A percentile compares a stretch with the other conserved stretches of the same genome.
Conservation (phyloP, 1,284 basidiomycete genomes). For the Amanita bisporigera region DNA sequence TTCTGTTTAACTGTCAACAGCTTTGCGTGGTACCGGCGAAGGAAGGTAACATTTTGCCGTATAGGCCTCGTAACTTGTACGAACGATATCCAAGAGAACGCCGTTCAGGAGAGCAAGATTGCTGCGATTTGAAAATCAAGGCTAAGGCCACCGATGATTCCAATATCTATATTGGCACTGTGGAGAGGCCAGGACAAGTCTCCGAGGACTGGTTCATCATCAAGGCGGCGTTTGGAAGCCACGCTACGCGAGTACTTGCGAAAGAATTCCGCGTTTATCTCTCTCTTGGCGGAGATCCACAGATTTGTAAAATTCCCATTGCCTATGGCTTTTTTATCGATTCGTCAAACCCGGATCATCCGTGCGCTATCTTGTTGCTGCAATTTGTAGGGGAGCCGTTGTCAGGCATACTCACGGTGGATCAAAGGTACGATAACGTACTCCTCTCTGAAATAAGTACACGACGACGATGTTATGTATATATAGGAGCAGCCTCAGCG, state of each 20-base stretch:
- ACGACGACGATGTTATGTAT: background rate
- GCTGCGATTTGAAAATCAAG: background rate
- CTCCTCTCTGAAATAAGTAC: background rate
- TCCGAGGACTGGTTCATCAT: background rate
- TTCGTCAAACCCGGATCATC: background rate
- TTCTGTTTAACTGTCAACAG: background rate
- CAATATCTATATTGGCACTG: background rate
- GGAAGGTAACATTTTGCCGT: background rate
- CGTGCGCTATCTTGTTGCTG: background rate
- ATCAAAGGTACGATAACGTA: background rate
- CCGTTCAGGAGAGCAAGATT: background rate
- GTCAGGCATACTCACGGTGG: background rate
- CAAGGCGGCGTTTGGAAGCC: background rate
- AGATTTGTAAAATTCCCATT: background rate
- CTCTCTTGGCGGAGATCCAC: background rate
- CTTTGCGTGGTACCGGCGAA: background rate
- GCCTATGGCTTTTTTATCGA: background rate
- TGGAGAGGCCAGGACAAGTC: background rate
- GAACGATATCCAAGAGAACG: background rate
- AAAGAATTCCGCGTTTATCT: background rate
- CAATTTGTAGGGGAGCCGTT: background rate
- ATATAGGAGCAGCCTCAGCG: background rate
- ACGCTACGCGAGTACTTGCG: background rate
- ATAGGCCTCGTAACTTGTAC: background rate
- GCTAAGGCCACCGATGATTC: background rate